Evolutionary conservation across 106 monocot species (phyloP), one percentile per base, ranked within the genome.

Genomic region (Allium fistulosum): DNA sequence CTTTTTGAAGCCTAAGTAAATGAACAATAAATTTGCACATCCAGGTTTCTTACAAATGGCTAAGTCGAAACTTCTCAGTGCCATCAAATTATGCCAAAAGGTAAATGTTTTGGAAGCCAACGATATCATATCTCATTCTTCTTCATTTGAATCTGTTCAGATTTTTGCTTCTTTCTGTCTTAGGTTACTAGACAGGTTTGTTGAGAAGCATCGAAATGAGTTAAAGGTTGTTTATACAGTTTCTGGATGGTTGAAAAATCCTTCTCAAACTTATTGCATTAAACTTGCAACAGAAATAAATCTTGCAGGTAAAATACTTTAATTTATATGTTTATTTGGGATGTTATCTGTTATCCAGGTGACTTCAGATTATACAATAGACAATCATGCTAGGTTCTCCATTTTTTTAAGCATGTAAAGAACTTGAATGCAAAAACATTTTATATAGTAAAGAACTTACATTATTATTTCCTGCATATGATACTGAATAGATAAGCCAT

Each of bases 11-110:
- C 37, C 37, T 37, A 37, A 2, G 37, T 37, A 37, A 37, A 0
- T 0, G 37, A 37, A 37, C 37, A 0, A 37, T 26, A 17, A 52
- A 53, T 63, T 66, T 37, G 58, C 9, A 2, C 53, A 51, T 45
- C 7, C 59, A 90, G 90, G 90, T 90, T 69, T 92, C 97, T 26
- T 97, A 97, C 75, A 97, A 97, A 77, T 97, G 97, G 97, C 89
- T 97, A 58, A 92, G 97, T 79, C 83, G 92, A 65, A 86, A 87
- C 65, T 92, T 92, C 65, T 97, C 82, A 8, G 59, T 92, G 7
- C 77, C 97, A 46, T 97, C 97, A 77, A 87, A 89, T 79, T 74
- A 81, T 70, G 86, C 97, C 53, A 97, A 92, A 60, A 89, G 87
- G 97, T 92, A 78, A 6, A 26, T 18, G 17, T 60, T 63, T 61